Base-by-base conservation (phyloP, 345 rosid species). In the Gossypium herbaceum region DNA sequence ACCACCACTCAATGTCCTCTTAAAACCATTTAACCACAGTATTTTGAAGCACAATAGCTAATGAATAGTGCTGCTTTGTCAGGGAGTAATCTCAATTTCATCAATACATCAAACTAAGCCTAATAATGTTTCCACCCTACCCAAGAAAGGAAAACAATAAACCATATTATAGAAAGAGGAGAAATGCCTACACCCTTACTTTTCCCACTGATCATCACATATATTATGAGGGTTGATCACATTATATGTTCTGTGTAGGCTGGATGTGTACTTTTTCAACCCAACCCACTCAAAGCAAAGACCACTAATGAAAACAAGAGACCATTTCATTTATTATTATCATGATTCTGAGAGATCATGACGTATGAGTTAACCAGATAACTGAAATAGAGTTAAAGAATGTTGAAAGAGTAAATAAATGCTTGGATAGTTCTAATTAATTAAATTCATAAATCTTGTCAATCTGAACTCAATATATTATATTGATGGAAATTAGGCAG, bases 1-100 rank as follows among this genome's bases (percentile, higher is more conserved):
- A 24, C 66, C 66, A 59, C 13, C 64, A 60, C 64, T 60, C n/a
- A 60, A n/a, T 12, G 41, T 25, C 65, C 65, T 61, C 43, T 61
- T 27, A 61, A 61, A 27, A 61, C 19, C 41, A 27, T 19, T 62
- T 62, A 15, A 29, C 3, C 39, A 29, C 16, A 62, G 22, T 12
- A 62, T 45, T 2, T 7, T 20, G 22, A 20, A 67, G 19, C 19
- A 67, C 71, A 67, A 13, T 34, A 12, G 34, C 41, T 68, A 68
- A 34, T 68, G 72, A 25, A 69, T 22, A 45, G 6, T 68, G 57
- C 43, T 68, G 43, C 72, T 48, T 4, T 25, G 60, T 51, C 60
- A 52, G 29, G 47, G 7, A 51, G 51, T 7, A 69, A 51, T 51
- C 45, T 69, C 73, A 69, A 34, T 27, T 69, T 69, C 25, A 51